Conservation (phyloP, 1,284 basidiomycete genomes). For the Cryptococcus sp. region DNA sequence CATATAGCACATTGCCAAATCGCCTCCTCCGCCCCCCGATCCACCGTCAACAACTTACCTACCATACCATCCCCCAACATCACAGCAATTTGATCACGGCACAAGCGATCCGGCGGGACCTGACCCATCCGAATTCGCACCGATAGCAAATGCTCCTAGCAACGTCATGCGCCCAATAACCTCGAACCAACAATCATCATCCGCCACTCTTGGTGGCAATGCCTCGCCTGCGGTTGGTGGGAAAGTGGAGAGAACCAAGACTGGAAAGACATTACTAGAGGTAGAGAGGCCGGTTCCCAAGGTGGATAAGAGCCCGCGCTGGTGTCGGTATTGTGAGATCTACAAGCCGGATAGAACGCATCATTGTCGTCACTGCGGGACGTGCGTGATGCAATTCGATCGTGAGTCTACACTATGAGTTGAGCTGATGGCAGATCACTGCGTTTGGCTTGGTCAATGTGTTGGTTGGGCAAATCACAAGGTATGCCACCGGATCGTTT, state of each 20-base stretch:
- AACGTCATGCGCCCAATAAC: neutral
- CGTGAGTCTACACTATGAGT: slow-evolving; percentile 17
- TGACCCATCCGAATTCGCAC: slow-evolving; percentile 24
- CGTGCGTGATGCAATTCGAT: slow-evolving; percentile 43
- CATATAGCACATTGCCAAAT: slow-evolving; percentile 39
- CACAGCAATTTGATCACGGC: neutral
- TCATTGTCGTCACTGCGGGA: slow-evolving; percentile 48
- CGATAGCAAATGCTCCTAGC: slow-evolving; percentile 14
- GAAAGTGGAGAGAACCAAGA: slow-evolving; percentile 3
- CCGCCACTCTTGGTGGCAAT: slow-evolving; percentile 3
- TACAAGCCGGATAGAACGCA: slow-evolving; percentile 45
- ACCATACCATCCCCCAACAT: slow-evolving; percentile 1
- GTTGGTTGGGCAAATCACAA: slow-evolving; percentile 48
- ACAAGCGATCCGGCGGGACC: slow-evolving; percentile 7
- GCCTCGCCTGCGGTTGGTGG: neutral
- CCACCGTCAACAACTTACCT: slow-evolving; percentile 4
- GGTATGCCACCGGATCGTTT: slow-evolving; percentile 11
- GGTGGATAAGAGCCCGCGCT: slow-evolving; percentile 22
- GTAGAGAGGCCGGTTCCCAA: slow-evolving; percentile 29
- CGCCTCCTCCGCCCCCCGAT: slow-evolving; percentile 24
- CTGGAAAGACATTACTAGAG: slow-evolving; percentile 7
- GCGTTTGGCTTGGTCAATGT: slow-evolving; percentile 46
- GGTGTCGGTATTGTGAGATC: slow-evolving; percentile 43
- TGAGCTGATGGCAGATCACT: slow-evolving; percentile 29
- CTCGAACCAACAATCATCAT: slow-evolving; percentile 8